Evolutionary conservation across 768 basidiomycete species (phyloP), one percentile per base, ranked within the genome.

Genomic region (Postia placenta): DNA sequence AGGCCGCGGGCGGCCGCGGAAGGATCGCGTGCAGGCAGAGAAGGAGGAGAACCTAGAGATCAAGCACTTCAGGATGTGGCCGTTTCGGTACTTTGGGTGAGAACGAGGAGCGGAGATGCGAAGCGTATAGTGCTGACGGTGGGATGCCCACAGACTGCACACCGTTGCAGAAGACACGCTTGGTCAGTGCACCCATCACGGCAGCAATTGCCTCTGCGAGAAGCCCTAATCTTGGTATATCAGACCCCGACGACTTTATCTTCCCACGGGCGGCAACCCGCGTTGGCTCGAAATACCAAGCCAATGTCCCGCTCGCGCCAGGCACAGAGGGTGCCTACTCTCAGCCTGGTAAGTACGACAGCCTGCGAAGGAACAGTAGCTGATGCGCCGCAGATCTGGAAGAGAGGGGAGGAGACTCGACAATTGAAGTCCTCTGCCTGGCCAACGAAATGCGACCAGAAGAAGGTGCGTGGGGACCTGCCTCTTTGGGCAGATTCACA

Each of bases 1-100:
- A 46, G 85, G 85, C 19, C 76, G 85, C 52, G 87, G 87, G 5
- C 73, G 87, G 47, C 88, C 88, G 27, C 76, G 87, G 40, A 90
- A 91, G 61, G 87, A 89, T 60, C 76, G 79, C 53, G 66, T 66
- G 39, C 77, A 83, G 48, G 83, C 85, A 2, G 87, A 91, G 59
- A 80, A 79, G 57, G 87, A 88, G 64, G 86, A 87, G 66, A 86
- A 76, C 52, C 69, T 85, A 49, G 76, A 81, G 19, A 81, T 90
- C 52, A 91, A 87, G 60, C 85, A 90, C 67, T 92, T 79, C 70
- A 90, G 85, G 65, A 85, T 85, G 83, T 94, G 87, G 90, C 89
- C 84, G 3, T 96, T 94, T 69, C 78, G 96, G 49, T 99, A 99
- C 69, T 98, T 98, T 66, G 93, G 93, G 93, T 93, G 65, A 67